Base-by-base conservation (phyloP, 257 asterid species). In the Solanum tarijense region DNA sequence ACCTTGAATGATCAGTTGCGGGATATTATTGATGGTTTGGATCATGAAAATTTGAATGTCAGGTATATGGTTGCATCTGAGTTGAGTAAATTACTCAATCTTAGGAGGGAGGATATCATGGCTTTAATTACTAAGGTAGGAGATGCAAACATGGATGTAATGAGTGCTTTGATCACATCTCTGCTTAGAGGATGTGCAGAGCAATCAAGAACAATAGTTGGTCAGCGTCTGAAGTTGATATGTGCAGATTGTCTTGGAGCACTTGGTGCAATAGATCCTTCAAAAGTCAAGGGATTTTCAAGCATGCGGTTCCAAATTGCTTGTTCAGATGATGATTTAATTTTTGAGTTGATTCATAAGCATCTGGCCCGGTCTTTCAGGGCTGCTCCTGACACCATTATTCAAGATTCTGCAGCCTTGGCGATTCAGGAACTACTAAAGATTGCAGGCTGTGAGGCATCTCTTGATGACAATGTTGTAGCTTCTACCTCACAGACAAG, bases 211-310 rank as follows among this genome's bases (percentile, higher is more conserved):
- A 92, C 98, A 86, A 87, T 83, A 87, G 99, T 97, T 87, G 99
- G 99, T 65, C 98, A 94, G 92, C 92, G 96, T 87, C 93, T 97
- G 93, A 96, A 96, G 92, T 90, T 94, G 93, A 91, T 92, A 79
- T 96, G 97, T 91, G 98, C 99, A 41, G 98, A 97, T 88, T 97
- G 99, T 92, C 97, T 97, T 60, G 99, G 99, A 89, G 96, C 98
- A 9, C 93, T 97, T 86, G 98, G 98, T 81, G 99, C 99, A 69
- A 93, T 97, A 83, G 99, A 97, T 96, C 99, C 99, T 83, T 98
- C 99, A 87, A 97, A 95, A 90, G 91, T 97, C 87, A 93, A 92
- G 90, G 96, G 94, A 66, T 91, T 90, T 94, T 86, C 96, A 83
- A 93, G 94, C 89, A 91, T 89, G 36, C 95, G 98, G 46, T 97